These are phyloP conservation scores for Medicago ruthenica DNA, from an alignment of 306 rosid species.

Conservation along the genomic window DNA sequence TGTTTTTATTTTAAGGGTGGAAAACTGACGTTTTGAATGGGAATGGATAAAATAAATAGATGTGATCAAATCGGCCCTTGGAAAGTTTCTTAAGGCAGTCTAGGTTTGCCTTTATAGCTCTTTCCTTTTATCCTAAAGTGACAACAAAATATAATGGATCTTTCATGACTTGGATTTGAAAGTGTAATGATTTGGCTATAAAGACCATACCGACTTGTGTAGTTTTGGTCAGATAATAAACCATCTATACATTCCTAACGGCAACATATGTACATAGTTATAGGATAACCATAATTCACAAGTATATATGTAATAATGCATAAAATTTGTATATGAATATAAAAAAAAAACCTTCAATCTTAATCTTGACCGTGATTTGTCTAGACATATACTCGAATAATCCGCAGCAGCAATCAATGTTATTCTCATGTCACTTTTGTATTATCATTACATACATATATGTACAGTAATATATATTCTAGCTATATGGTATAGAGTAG, in stretches of 20 bases:
- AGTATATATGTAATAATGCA: too few relatives aligned
- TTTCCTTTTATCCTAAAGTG: constrained; percentile 50
- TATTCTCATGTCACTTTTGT: constrained; percentile 41
- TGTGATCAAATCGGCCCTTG: constrained; percentile 35
- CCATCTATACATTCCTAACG: too few relatives aligned
- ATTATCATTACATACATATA: constrained; percentile 28
- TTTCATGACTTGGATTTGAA: constrained; percentile 51
- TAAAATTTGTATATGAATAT: background rate
- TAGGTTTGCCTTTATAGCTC: constrained; percentile 52
- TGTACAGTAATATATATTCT: constrained; percentile 21
- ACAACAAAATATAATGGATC: constrained; percentile 56
- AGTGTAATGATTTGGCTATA: constrained; percentile 39
- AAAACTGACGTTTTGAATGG: background rate
- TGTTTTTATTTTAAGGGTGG: too few relatives aligned
- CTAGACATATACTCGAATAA: constrained; percentile 19
- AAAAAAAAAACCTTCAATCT: constrained; percentile 20
- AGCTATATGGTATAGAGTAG: constrained; percentile 32
- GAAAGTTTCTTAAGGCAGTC: constrained; percentile 43
- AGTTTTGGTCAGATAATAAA: constrained; percentile 1
- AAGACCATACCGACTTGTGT: constrained; percentile 29
- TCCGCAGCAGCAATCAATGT: constrained; percentile 33
- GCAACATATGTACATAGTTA: too few relatives aligned
- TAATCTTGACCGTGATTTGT: constrained; percentile 42
- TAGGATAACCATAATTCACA: too few relatives aligned
- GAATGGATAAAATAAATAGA: constrained; percentile 39